phyloP scores from a whole-genome alignment of 139 green algal species.

The Closterium sp. region DNA sequence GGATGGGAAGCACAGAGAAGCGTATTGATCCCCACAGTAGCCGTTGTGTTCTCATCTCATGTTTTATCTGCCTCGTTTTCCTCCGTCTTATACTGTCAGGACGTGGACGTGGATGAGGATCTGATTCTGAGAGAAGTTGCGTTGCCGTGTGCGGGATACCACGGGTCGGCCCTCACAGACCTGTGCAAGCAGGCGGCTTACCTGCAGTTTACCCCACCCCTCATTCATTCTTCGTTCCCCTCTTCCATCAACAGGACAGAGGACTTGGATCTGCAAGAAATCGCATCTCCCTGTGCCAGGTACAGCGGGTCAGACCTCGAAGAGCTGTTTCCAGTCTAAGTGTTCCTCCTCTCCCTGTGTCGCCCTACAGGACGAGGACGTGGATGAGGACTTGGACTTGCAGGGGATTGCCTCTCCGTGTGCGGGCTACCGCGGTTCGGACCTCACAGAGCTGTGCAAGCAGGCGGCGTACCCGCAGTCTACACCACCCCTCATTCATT shows the following conservation, averaged over 20 bases:
- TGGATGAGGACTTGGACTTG: conserved; percentile 15
- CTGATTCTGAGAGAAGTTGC: too few species aligned
- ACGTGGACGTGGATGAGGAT: too few species aligned
- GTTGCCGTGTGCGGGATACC: conserved; percentile 52
- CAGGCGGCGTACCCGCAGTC: conserved; percentile 51
- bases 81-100: too few species aligned
- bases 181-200: too few species aligned
- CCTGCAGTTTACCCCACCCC: conserved; percentile 10
- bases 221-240: background rate
- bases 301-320: background rate
- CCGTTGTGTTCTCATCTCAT: too few species aligned
- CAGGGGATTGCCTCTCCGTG: conserved; percentile 35
- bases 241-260: background rate
- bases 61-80: too few species aligned
- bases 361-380: too few species aligned
- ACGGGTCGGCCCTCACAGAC: conserved; percentile 51
- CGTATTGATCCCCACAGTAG: too few species aligned
- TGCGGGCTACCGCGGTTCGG: conserved; percentile 51
- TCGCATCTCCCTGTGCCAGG: too few species aligned
- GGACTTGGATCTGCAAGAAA: too few species aligned
- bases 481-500: background rate
- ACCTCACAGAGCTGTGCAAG: conserved; percentile 57
- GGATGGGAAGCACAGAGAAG: too few species aligned
- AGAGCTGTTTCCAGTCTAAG: background rate
- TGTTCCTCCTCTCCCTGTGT: too few species aligned